A percentile compares a stretch with the other conserved stretches of the same genome.
Conservation (phyloP, 306 rosid species). For the Bauhinia variegata region DNA sequence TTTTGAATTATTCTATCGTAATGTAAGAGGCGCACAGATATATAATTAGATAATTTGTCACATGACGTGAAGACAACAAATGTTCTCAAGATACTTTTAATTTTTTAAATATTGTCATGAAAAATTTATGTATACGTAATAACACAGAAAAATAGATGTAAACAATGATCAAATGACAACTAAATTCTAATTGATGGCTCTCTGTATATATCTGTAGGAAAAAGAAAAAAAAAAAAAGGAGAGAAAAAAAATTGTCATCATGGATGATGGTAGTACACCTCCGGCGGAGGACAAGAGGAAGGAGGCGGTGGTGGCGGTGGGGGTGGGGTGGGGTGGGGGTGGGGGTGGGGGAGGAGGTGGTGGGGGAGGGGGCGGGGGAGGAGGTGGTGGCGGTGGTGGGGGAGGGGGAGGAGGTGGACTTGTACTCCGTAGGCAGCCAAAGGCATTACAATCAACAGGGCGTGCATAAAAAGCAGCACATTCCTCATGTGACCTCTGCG, state of each 20-base stretch:
- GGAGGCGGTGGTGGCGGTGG: conserved; percentile 18
- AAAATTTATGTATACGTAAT: too few relatives aligned
- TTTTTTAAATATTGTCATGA: too few relatives aligned
- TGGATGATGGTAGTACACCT: conserved; percentile 33
- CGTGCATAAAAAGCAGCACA: conserved; percentile 56
- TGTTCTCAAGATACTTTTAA: too few relatives aligned
- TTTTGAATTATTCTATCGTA: too few relatives aligned
- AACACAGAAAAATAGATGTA: too few relatives aligned
- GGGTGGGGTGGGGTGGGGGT: background rate
- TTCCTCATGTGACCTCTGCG: conserved; percentile 60
- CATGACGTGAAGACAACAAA: too few relatives aligned
- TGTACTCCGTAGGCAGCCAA: conserved; percentile 45
- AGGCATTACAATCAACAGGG: conserved; percentile 59
- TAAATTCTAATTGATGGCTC: too few relatives aligned
- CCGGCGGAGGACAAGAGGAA: background rate
- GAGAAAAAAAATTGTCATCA: background rate
- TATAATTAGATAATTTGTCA: too few relatives aligned
- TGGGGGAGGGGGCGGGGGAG: accelerated
- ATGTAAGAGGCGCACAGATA: too few relatives aligned
- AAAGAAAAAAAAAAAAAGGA: background rate
- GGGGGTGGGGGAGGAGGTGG: accelerated
- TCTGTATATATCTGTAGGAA: too few relatives aligned
- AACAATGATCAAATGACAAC: too few relatives aligned
- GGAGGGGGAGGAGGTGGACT: conserved; percentile 5
- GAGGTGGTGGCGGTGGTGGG: accelerated